Base-by-base conservation (phyloP, 2,329 filamentous ascomycete genomes). In the Macrophomina tecta region DNA sequence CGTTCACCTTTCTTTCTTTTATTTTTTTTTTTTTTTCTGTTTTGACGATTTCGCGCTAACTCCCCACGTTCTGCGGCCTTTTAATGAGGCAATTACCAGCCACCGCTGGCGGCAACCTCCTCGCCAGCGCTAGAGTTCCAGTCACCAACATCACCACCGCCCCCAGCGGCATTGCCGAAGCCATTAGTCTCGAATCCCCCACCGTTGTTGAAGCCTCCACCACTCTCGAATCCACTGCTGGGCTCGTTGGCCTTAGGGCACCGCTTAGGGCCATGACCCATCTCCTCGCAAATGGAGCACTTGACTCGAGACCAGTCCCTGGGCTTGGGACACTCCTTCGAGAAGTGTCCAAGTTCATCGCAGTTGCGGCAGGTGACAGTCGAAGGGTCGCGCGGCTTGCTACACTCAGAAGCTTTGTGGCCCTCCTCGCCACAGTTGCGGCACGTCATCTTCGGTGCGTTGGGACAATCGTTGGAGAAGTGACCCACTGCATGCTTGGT, bases 271-370 rank as follows among this genome's bases (percentile, higher is more conserved):
- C 51, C 67, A 40, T 68, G 61, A 7, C 66, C 66, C 45, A 48
- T 61, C 53, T 66, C 62, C 7, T 52, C 51, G 69, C 83, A 85
- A 74, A 82, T 82, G 66, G 74, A 77, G 72, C 83, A 82, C 81
- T 74, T 83, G 75, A 80, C 78, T 72, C 80, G 81, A 63, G 72
- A 70, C 82, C 82, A 74, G 68, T 86, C 85, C 66, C 83, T 83
- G 16, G 85, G 88, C 75, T 88, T 81, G 34, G 86, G 82, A 70
- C 88, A 88, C 9, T 87, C 85, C 28, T 81, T 82, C 64, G 82
- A 79, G 62, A 85, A 83, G 69, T 91, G 89, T 6, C 88, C 89
- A 61, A 86, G 84, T 69, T 87, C 77, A 28, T 86, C 86, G 69
- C 89, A 91, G 78, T 91, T 91, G 72, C 84, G 82, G 77, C 84